These are phyloP conservation scores for Boletus rubropictus DNA, from an alignment of 768 basidiomycete genomes.

Conservation along the genomic window DNA sequence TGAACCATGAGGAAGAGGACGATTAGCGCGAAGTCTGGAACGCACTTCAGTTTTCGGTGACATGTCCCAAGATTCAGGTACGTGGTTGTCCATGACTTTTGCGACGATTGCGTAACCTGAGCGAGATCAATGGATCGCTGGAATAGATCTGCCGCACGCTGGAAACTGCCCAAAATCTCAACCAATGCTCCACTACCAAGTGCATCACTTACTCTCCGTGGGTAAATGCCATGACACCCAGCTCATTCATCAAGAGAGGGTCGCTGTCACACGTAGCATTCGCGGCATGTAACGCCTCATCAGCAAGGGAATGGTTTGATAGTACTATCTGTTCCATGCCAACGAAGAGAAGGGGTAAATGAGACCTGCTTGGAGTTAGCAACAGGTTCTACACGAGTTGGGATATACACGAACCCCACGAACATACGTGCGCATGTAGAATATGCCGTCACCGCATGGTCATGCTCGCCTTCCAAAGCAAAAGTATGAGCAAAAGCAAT, in stretches of 20 bases:
- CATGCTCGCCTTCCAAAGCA: conserved; percentile 95
- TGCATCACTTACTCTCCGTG: conserved; percentile 61
- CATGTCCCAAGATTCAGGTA: conserved; percentile 92
- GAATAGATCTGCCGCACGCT: conserved; percentile 66
- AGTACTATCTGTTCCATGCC: conserved; percentile 98
- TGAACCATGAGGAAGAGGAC: conserved; percentile 6
- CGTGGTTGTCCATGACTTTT: conserved; percentile 81
- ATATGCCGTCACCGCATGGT: conserved; percentile 97
- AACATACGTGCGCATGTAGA: conserved; percentile 95
- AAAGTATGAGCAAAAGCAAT: conserved; percentile 97
- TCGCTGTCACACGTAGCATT: conserved; percentile 79
- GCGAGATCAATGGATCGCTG: conserved; percentile 73
- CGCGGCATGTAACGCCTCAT: conserved; percentile 84
- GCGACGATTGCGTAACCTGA: conserved; percentile 77
- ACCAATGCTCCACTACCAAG: not conserved
- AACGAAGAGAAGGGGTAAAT: conserved; percentile 90
- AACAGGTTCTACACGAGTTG: not conserved
- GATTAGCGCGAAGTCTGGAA: conserved; percentile 1
- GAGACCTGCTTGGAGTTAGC: conserved; percentile 61
- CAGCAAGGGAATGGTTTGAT: conserved; percentile 73
- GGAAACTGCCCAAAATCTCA: conserved; percentile 52
- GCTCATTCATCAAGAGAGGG: conserved; percentile 85
- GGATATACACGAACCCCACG: conserved; percentile 62
- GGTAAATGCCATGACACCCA: conserved; percentile 89
- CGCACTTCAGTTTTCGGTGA: conserved; percentile 73